Evolutionary conservation across 2,329 filamentous ascomycete genomes (phyloP).

Genomic region (Ascochyta pisi): DNA sequence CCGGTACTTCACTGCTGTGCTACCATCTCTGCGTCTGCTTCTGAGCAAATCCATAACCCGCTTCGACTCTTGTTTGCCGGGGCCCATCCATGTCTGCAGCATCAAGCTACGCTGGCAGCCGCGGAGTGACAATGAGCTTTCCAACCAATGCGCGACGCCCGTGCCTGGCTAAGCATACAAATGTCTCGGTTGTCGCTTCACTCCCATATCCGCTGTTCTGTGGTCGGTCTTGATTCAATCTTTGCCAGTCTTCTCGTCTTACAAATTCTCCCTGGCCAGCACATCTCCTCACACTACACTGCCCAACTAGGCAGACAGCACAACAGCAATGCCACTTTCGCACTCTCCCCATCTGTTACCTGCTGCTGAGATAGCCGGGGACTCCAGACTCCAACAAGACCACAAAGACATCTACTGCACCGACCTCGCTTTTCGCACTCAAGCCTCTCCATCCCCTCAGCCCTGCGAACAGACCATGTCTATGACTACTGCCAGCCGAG

Average conservation of each 20-base stretch:
- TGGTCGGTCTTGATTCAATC: conserved; percentile 13
- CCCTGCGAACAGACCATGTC: conserved; percentile 18
- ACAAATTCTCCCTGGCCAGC: conserved; percentile 40
- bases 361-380: conserved; percentile 29
- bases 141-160: conserved; percentile 31
- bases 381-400: conserved; percentile 23
- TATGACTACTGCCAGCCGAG: conserved; percentile 23
- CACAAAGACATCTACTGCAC: conserved; percentile 28
- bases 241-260: conserved; percentile 35
- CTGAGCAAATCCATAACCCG: conserved; percentile 19
- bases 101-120: conserved; percentile 43
- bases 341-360: conserved; percentile 35
- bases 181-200: conserved; percentile 45
- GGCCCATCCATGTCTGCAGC: conserved; percentile 21
- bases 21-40: conserved; percentile 20
- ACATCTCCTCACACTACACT: conserved; percentile 15
- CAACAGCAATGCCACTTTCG: conserved; percentile 41
- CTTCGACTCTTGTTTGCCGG: conserved; percentile 35
- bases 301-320: conserved; percentile 31
- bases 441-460: conserved; percentile 19
- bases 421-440: conserved; percentile 23
- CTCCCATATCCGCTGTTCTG: conserved; percentile 29
- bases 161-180: conserved; percentile 34
- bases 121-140: conserved; percentile 42
- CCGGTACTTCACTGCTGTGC: conserved; percentile 23